phyloP scores from a whole-genome alignment of 2,329 filamentous ascomycete species.

The Pseudogymnoascus sp. region DNA sequence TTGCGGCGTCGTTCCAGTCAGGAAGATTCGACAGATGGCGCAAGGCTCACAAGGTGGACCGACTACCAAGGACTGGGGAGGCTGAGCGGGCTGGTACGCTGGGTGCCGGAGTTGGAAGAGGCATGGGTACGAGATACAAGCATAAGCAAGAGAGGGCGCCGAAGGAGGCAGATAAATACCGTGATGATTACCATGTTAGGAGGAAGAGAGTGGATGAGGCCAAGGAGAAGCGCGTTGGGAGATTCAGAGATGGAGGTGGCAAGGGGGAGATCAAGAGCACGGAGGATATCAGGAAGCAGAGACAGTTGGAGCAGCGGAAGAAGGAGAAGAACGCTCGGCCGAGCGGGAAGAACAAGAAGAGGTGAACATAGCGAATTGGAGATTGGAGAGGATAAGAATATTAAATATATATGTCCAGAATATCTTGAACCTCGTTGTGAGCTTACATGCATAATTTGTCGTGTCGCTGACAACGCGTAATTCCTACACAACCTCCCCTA shows the following conservation, averaged over 20 bases:
- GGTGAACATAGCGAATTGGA: not conserved
- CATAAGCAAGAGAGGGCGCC: slow-evolving; percentile 84
- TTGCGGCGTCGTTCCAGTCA: slow-evolving; percentile 85
- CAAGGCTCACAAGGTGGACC: slow-evolving; percentile 71
- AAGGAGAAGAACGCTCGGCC: slow-evolving; percentile 86
- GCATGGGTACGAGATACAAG: slow-evolving; percentile 56
- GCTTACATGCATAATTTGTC: not conserved
- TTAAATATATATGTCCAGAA: not conserved
- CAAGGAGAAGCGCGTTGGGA: slow-evolving; percentile 71
- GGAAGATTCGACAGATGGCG: slow-evolving; percentile 92
- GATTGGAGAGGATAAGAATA: not conserved
- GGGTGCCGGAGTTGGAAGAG: slow-evolving; percentile 27
- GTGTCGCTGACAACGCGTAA: not conserved
- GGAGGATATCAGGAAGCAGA: slow-evolving; percentile 76
- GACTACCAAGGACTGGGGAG: slow-evolving; percentile 76
- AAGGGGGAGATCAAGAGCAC: slow-evolving; percentile 72
- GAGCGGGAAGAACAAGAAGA: slow-evolving; percentile 42
- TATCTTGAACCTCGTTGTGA: not conserved
- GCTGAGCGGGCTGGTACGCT: slow-evolving; percentile 46
- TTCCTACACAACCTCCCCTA: not conserved
- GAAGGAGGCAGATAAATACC: slow-evolving; percentile 85
- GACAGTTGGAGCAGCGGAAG: slow-evolving; percentile 66
- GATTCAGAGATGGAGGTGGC: slow-evolving; percentile 63
- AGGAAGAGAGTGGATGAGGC: slow-evolving; percentile 87
- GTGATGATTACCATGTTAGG: slow-evolving; percentile 81